phyloP scores from a whole-genome alignment of 345 rosid species.

The Salix caprea region DNA sequence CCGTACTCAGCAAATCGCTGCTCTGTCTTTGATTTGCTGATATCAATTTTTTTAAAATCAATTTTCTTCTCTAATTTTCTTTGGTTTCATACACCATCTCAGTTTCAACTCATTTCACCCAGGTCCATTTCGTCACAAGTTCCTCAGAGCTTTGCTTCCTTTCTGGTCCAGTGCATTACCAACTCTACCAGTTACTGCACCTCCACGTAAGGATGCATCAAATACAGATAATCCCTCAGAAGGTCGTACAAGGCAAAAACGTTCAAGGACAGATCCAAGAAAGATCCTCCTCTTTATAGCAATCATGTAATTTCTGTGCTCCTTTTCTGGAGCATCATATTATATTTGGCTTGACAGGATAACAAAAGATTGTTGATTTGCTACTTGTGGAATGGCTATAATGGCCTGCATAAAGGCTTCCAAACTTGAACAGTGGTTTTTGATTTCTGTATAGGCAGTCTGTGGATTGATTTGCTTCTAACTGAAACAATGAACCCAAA shows the following conservation, averaged over 20 bases:
- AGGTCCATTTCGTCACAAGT: constrained; percentile 87
- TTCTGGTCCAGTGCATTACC: constrained; percentile 99
- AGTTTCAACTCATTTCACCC: constrained; percentile 19
- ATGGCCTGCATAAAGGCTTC: neutral
- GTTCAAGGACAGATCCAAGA: constrained; percentile 81
- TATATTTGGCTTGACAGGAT: neutral
- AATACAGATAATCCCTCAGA: constrained; percentile 64
- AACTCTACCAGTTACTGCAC: constrained; percentile 93
- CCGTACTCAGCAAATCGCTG: neutral
- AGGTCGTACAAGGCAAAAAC: constrained; percentile 58
- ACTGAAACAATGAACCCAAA: neutral
- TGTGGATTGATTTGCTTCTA: neutral
- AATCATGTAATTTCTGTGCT: constrained; percentile 52
- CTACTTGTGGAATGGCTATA: neutral
- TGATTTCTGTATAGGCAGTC: neutral
- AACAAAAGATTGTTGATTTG: neutral
- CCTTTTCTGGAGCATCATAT: neutral
- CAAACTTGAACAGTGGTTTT: neutral
- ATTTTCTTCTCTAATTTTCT: neutral
- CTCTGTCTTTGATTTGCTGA: neutral
- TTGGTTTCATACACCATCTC: neutral
- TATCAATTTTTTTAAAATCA: neutral
- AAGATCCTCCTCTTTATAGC: constrained; percentile 87
- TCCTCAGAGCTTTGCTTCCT: constrained; percentile 87
- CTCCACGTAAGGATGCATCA: constrained; percentile 68